phyloP scores from a whole-genome alignment of 495 filamentous ascomycete genomes.

The Terfezia claveryi region DNA sequence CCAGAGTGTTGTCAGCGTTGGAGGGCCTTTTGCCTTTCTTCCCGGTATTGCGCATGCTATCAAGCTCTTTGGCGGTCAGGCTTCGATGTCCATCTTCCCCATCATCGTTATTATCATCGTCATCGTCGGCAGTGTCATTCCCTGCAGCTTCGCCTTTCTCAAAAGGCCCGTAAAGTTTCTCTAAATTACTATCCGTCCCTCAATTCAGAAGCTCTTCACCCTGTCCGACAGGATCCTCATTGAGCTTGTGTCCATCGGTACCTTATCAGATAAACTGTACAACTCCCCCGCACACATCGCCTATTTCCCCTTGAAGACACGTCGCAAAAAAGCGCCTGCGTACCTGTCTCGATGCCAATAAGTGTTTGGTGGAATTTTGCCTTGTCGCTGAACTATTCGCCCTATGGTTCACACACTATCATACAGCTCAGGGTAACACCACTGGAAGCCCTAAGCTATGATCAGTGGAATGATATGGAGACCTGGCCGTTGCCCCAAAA shows the following conservation, averaged over 20 bases:
- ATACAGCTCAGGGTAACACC: too few species aligned
- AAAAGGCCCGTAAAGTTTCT: conserved; percentile 2
- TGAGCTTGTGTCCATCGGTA: conserved; percentile 14
- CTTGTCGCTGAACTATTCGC: background rate
- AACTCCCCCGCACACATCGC: conserved; percentile 53
- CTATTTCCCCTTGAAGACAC: conserved; percentile 62
- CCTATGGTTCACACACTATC: background rate
- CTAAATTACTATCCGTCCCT: conserved; percentile 27
- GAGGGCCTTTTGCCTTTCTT: conserved; percentile 50
- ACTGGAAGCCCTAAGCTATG: too few species aligned
- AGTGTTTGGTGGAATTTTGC: conserved; percentile 4
- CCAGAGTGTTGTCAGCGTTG: conserved; percentile 27
- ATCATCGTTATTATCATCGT: conserved; percentile 21
- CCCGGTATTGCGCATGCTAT: conserved; percentile 70
- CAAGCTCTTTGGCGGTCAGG: conserved; percentile 22
- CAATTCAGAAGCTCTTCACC: conserved; percentile 1
- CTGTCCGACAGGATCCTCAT: background rate
- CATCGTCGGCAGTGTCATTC: conserved; percentile 14
- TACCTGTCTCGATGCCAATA: conserved; percentile 41
- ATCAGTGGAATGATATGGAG: too few species aligned
- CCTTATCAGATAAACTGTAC: conserved; percentile 51
- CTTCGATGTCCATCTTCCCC: conserved; percentile 22
- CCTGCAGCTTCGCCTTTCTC: conserved; percentile 11
- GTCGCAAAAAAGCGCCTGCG: conserved; percentile 72
- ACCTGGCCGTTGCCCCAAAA: too few species aligned